A percentile compares a stretch with the other conserved stretches of the same genome.
Evolutionary conservation across 2,329 filamentous ascomycete species (phyloP).

Genomic region (Alternaria brassicicola): DNA sequence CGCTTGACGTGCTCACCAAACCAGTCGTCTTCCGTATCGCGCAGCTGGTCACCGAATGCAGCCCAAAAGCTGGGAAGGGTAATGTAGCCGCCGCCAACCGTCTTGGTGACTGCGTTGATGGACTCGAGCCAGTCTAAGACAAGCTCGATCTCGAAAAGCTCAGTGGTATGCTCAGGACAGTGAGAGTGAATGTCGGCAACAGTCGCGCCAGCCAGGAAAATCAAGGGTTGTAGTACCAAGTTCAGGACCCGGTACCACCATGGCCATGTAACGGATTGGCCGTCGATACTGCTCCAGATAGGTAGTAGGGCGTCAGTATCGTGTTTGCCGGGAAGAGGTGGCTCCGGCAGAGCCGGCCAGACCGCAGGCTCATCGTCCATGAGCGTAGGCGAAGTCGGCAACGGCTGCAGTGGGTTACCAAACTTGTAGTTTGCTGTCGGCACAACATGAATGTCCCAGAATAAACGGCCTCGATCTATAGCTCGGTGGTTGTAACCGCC

Average conservation of each 20-base stretch:
- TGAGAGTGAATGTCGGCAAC: conserved; percentile 58
- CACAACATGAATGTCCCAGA: conserved; percentile 66
- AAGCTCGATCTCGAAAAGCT: conserved; percentile 43
- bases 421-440: conserved; percentile 66
- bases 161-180: conserved; percentile 32
- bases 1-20: conserved; percentile 41
- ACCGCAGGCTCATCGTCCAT: conserved; percentile 2
- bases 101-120: conserved; percentile 31
- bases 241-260: conserved; percentile 70
- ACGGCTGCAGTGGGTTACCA: conserved; percentile 58
- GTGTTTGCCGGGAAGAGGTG: conserved; percentile 37
- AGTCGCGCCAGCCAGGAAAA: conserved; percentile 65
- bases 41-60: conserved; percentile 40
- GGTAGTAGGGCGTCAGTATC: conserved; percentile 61
- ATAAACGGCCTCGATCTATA: conserved; percentile 68
- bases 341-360: conserved; percentile 32
- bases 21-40: conserved; percentile 37
- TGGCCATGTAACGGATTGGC: conserved; percentile 58
- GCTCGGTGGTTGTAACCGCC: conserved; percentile 73
- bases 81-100: conserved; percentile 27
- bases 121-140: conserved; percentile 40
- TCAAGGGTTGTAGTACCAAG: conserved; percentile 66
- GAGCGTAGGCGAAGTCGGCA: conserved; percentile 41
- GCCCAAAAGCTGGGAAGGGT: conserved; percentile 38
- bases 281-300: conserved; percentile 75